Conservation (phyloP, 2,329 filamentous ascomycete species). For the Aspergillus sp. region DNA sequence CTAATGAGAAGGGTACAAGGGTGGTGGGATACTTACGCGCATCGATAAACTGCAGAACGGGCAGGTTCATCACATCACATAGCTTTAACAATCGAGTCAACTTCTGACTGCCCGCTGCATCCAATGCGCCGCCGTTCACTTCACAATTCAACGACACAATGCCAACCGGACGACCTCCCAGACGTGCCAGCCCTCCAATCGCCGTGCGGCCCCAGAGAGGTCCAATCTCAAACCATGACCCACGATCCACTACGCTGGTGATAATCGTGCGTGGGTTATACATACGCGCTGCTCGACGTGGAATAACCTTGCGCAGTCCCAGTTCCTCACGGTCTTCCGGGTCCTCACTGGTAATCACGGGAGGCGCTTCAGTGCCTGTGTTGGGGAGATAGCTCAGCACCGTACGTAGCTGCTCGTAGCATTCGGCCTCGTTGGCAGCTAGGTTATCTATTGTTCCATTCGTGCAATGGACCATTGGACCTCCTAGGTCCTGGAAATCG, state of each 20-base stretch:
- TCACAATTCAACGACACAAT: conserved; percentile 55
- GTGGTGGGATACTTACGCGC: conserved; percentile 35
- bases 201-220: conserved; percentile 54
- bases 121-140: conserved; percentile 53
- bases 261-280: conserved; percentile 54
- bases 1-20: neutral
- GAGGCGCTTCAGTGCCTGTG: conserved; percentile 48
- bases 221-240: conserved; percentile 58
- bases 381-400: conserved; percentile 53
- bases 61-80: conserved; percentile 58
- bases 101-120: conserved; percentile 54
- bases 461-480: conserved; percentile 53
- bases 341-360: conserved; percentile 41
- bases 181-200: conserved; percentile 52
- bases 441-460: conserved; percentile 61
- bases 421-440: conserved; percentile 52
- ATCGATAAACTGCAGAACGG: conserved; percentile 56
- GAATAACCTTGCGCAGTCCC: conserved; percentile 49
- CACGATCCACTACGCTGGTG: conserved; percentile 46
- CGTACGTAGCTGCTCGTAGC: conserved; percentile 52
- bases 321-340: conserved; percentile 43
- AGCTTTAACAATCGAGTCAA: conserved; percentile 54
- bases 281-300: conserved; percentile 50
- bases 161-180: conserved; percentile 51
- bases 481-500: conserved; percentile 51